Conservation (phyloP, 2,329 filamentous ascomycete species). For the Apiospora kogelbergensis region DNA sequence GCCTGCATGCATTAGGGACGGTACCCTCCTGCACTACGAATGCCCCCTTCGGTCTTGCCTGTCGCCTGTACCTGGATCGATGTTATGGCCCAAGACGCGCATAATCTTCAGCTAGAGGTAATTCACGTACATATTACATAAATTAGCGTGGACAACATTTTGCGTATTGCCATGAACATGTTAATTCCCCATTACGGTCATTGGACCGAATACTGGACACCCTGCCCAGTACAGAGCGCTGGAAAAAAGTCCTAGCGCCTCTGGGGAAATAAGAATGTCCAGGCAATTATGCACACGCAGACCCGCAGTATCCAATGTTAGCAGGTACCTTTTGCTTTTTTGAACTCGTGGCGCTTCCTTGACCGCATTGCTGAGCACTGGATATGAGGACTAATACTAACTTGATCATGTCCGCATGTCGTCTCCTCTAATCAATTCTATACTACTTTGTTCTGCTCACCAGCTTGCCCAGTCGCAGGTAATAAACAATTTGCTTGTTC, state of each 20-base stretch:
- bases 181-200: background rate
- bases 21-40: background rate
- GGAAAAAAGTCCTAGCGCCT: background rate
- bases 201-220: background rate
- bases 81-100: background rate
- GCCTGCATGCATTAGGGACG: background rate
- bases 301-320: background rate
- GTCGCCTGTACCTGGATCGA: background rate
- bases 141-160: background rate
- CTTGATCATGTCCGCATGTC: too few species aligned
- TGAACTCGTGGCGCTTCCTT: background rate
- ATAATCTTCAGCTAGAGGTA: background rate
- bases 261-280: conserved; percentile 1
- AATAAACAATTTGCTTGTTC: background rate
- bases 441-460: background rate
- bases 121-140: background rate
- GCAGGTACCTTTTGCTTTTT: background rate
- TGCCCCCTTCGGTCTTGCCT: background rate
- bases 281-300: conserved; percentile 3
- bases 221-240: background rate
- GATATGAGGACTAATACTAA: too few species aligned
- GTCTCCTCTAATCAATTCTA: too few species aligned
- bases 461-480: background rate
- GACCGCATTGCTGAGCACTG: too few species aligned
- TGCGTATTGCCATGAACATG: background rate